phyloP scores from a whole-genome alignment of 768 basidiomycete genomes.

The Mycena amicta region DNA sequence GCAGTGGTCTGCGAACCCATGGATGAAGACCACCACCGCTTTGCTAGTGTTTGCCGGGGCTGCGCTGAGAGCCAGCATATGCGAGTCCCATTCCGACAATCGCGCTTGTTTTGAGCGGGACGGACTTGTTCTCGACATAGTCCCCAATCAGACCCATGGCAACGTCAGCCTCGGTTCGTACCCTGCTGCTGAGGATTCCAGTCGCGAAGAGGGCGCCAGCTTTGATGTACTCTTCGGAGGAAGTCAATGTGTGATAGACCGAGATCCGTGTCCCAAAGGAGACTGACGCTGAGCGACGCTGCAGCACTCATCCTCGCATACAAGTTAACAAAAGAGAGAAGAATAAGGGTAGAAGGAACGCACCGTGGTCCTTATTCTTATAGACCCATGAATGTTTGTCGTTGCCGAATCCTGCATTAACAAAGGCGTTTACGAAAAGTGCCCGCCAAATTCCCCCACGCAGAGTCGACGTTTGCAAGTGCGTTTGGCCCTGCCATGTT shows the following conservation, averaged over 20 bases:
- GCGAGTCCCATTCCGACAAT: constrained; percentile 94
- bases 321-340: no score
- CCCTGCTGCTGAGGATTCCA: constrained; percentile 84
- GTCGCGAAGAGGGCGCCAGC: constrained; percentile 93
- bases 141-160: constrained; percentile 88
- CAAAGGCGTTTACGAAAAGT: constrained; percentile 97
- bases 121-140: constrained; percentile 84
- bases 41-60: no score
- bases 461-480: constrained; percentile 83
- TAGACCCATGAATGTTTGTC: constrained; percentile 98
- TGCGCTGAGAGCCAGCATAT: constrained; percentile 88
- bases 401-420: constrained; percentile 94
- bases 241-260: constrained; percentile 91
- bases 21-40: constrained; percentile 68
- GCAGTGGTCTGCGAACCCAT: constrained; percentile 79
- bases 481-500: constrained; percentile 54
- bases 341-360: constrained; percentile 16
- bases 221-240: constrained; percentile 94
- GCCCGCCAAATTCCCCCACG: constrained; percentile 90
- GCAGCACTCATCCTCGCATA: constrained; percentile 93
- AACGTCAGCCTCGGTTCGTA: constrained; percentile 90
- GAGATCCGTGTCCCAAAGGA: constrained; percentile 94
- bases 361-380: constrained; percentile 98
- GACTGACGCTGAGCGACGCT: constrained; percentile 86
- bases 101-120: constrained; percentile 79